Base-by-base conservation (phyloP, 768 basidiomycete genomes). In the Boletus eberwhitei region DNA sequence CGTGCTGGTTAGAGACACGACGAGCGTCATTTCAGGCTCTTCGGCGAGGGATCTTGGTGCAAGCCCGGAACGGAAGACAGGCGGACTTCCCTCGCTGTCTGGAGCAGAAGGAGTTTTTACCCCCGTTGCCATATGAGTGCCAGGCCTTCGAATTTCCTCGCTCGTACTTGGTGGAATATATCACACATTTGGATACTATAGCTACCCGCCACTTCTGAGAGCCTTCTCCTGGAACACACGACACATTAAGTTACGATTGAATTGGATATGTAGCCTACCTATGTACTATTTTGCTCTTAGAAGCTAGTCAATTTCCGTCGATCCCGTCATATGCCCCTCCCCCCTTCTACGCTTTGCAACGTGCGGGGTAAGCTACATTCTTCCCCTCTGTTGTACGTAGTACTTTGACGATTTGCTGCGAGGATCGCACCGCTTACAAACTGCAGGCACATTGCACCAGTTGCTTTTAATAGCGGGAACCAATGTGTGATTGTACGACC, bases 1-100 rank as follows among this genome's bases (percentile, higher is more conserved):
- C 24, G 69, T 71, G n/a, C 39, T 67, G 16, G 69, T 71, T 21
- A 67, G 63, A 50, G 71, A 71, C 48, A 59, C 67, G 36, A 67
- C 38, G 24, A 71, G 69, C 38, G 52, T 71, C 29, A 59, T 54
- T 0, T 70, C 69, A 7, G 65, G 58, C 11, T 62, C 59, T 37
- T 71, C 64, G 26, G 54, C 56, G 37, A 61, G 60, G 48, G 66
- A 71, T 48, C 32, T 65, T 14, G 67, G 58, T 3, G 50, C 59
- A n/a, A 69, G 69, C 52, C 69, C 67, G 1, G 71, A 71, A 48
- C 45, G 40, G 58, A 69, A 71, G 59, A 44, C 24, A 8, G 57
- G 32, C 14, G 46, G 37, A 34, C 52, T 72, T 48, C 45, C 52
- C n/a, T 54, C 51, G 12, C 46, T 44, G 17, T 39, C 53, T 24